Evolutionary conservation across 805 yeast species (phyloP).

Genomic region (Metschnikowia cerradonensis): DNA sequence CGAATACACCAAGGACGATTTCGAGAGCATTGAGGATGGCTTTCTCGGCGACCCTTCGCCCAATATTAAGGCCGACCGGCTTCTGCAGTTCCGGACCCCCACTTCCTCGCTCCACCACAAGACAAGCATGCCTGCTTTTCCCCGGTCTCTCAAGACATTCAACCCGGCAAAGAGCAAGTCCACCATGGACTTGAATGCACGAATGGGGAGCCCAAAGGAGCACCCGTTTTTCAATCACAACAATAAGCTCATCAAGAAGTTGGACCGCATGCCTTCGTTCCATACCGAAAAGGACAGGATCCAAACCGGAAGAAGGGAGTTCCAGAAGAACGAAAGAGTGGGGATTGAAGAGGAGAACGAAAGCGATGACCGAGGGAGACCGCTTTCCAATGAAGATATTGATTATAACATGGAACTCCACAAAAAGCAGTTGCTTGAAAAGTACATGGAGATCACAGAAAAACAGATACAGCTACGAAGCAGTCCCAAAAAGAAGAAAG

Average conservation of each 20-base stretch:
- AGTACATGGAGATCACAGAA: conserved; percentile 28
- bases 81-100: conserved; percentile 10
- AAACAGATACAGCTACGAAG: conserved; percentile 17
- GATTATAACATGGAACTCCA: conserved; percentile 18
- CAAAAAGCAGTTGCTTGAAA: conserved; percentile 28
- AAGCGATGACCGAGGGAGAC: background rate
- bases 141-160: conserved; percentile 11
- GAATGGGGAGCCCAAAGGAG: conserved; percentile 10
- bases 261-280: conserved; percentile 42
- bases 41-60: conserved; percentile 23
- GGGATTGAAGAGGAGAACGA: no score
- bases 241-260: conserved; percentile 31
- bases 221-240: conserved; percentile 31
- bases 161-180: conserved; percentile 29
- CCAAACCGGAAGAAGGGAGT: conserved; percentile 7
- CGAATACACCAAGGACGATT: conserved; percentile 36
- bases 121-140: conserved; percentile 22
- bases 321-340: no score
- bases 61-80: conserved; percentile 8
- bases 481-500: conserved; percentile 12
- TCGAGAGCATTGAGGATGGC: conserved; percentile 36
- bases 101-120: conserved; percentile 12
- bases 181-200: conserved; percentile 27
- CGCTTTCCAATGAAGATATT: conserved; percentile 7
- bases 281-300: conserved; percentile 13